Conservation (phyloP, 2,329 filamentous ascomycete genomes). For the Microcyclospora tardicrescens region DNA sequence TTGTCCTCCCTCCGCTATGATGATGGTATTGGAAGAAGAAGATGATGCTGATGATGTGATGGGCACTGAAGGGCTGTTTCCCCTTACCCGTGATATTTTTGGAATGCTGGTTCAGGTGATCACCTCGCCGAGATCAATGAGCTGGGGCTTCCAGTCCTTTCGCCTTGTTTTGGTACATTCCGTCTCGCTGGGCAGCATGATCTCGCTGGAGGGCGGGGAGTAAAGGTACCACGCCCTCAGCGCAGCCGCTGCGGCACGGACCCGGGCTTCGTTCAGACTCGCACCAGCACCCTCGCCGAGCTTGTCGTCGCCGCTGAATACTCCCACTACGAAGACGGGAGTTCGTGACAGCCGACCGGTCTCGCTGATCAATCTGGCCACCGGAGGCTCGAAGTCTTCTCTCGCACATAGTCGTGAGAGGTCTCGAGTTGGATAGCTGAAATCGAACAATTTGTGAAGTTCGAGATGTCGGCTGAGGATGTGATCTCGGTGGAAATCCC, state of each 20-base stretch:
- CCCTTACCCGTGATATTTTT: too few species aligned
- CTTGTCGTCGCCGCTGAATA: slow-evolving; percentile 83
- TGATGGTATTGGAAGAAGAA: too few species aligned
- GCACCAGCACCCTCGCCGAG: slow-evolving; percentile 78
- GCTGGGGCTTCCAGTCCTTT: slow-evolving; percentile 38
- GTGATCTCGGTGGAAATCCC: slow-evolving; percentile 72
- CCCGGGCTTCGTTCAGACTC: slow-evolving; percentile 63
- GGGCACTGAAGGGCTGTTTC: too few species aligned
- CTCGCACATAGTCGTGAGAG: slow-evolving; percentile 69
- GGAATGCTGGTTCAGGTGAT: slow-evolving; percentile 22
- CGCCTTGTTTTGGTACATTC: slow-evolving; percentile 21
- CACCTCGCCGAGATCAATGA: slow-evolving; percentile 46
- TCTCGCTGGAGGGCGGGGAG: slow-evolving; percentile 50
- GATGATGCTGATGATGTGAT: too few species aligned
- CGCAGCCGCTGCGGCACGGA: slow-evolving; percentile 68
- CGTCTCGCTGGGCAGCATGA: slow-evolving; percentile 38
- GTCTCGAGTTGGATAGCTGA: slow-evolving; percentile 73
- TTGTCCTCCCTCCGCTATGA: too few species aligned
- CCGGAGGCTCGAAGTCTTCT: slow-evolving; percentile 76
- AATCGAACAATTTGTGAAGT: slow-evolving; percentile 66
- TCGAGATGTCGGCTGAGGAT: slow-evolving; percentile 42
- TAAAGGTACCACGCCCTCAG: slow-evolving; percentile 96
- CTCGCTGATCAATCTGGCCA: slow-evolving; percentile 79
- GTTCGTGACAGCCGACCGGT: slow-evolving; percentile 74
- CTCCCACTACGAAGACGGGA: slow-evolving; percentile 86